Conservation (phyloP, 2,329 filamentous ascomycete genomes). For the Pseudocercospora vitis region DNA sequence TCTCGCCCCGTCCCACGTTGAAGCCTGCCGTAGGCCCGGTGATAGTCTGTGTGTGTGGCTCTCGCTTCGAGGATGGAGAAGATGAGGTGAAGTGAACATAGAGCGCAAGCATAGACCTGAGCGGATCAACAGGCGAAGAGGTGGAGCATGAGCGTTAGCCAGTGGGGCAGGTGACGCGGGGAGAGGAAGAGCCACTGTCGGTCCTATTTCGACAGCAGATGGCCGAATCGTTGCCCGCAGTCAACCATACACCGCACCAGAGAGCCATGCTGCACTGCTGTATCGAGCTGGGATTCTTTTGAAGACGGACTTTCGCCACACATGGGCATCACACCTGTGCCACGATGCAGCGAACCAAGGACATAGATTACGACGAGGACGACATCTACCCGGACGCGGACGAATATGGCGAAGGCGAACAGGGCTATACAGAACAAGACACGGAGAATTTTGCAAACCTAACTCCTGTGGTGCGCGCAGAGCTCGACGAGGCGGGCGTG, state of each 20-base stretch:
- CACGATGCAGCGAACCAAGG: constrained; percentile 48
- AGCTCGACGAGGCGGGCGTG: constrained; percentile 35
- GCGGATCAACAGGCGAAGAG: neutral
- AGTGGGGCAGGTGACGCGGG: constrained; percentile 10
- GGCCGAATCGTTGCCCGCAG: neutral
- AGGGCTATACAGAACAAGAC: constrained; percentile 44
- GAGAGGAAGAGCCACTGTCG: too few species aligned
- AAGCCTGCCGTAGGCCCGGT: too few species aligned
- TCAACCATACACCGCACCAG: neutral
- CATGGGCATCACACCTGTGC: neutral
- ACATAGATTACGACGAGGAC: constrained; percentile 51
- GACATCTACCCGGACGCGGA: constrained; percentile 56
- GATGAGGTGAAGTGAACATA: constrained; percentile 1
- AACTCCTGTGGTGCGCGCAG: constrained; percentile 37
- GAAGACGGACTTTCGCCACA: neutral
- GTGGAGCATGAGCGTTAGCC: neutral
- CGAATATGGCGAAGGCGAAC: constrained; percentile 24
- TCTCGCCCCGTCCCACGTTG: too few species aligned
- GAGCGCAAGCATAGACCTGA: neutral
- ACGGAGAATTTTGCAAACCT: constrained; percentile 36
- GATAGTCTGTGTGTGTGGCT: neutral
- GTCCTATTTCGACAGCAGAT: neutral
- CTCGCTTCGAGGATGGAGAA: neutral
- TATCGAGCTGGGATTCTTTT: too few species aligned
- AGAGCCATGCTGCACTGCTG: too few species aligned